Evolutionary conservation across 2,329 filamentous ascomycete species (phyloP).

Genomic region (Penicillium frequentans): DNA sequence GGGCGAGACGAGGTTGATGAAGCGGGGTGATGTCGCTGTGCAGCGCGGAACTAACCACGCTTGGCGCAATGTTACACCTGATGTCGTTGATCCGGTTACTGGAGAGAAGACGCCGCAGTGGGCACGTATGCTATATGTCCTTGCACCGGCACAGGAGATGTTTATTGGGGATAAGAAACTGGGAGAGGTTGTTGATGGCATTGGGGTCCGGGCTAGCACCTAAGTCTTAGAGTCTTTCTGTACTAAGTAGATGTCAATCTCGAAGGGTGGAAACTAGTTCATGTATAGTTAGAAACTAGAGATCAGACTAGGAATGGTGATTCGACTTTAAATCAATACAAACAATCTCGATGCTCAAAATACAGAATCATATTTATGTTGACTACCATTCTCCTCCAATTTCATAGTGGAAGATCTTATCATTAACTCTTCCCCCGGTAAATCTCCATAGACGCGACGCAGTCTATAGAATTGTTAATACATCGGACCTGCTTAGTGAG

Average conservation of each 20-base stretch:
- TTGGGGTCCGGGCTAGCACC: constrained; percentile 23
- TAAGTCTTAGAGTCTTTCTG: not conserved
- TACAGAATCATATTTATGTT: not conserved
- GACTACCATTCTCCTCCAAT: constrained; percentile 56
- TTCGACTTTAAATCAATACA: no score
- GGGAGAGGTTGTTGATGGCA: constrained; percentile 31
- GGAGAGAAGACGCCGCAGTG: constrained; percentile 18
- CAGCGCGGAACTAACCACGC: constrained; percentile 58
- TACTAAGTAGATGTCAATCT: no score
- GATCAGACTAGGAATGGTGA: no score
- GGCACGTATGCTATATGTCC: constrained; percentile 31
- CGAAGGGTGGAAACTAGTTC: no score
- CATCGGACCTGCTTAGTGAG: not conserved
- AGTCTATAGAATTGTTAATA: not conserved
- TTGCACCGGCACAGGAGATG: constrained; percentile 24
- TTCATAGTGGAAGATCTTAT: constrained; percentile 52
- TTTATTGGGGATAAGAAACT: constrained; percentile 21
- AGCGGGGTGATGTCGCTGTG: constrained; percentile 55
- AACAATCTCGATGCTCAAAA: not conserved
- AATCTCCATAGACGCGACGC: constrained; percentile 50
- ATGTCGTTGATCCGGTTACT: constrained; percentile 14
- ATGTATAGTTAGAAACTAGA: no score
- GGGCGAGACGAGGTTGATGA: constrained; percentile 49
- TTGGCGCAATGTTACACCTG: constrained; percentile 47
- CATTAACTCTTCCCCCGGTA: constrained; percentile 51